Percentiles rank a stretch among this genome's conserved stretches.
These are phyloP conservation scores for Fraxinus sp. DNA, from an alignment of 305 asterid species.

Conservation along the genomic window DNA sequence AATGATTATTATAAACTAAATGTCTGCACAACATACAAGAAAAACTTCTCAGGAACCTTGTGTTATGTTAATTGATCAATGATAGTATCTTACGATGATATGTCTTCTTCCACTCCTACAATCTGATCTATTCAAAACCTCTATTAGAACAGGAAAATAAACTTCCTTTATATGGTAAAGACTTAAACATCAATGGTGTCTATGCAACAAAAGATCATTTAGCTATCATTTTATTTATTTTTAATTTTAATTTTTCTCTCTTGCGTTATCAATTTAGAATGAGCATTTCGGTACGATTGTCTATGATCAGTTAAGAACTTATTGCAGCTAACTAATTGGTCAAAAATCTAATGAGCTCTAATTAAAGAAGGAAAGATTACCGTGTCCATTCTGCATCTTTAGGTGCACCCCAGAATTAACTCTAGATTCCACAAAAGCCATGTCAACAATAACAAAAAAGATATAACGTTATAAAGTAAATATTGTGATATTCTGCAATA, in stretches of 20 bases:
- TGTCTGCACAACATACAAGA: slow-evolving; percentile 34
- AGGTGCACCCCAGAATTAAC: not conserved
- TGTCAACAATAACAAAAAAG: slow-evolving; percentile 17
- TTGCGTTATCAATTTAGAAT: not conserved
- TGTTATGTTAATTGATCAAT: not conserved
- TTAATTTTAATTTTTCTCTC: not conserved
- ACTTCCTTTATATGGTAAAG: not conserved
- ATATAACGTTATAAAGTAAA: not conserved
- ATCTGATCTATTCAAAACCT: not conserved
- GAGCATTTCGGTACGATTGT: not conserved
- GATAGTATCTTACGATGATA: not conserved
- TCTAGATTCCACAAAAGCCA: not conserved
- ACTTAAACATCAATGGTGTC: not conserved
- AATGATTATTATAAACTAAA: slow-evolving; percentile 13
- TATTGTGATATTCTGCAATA: slow-evolving; percentile 8
- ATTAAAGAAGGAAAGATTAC: slow-evolving; percentile 7
- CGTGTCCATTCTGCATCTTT: not conserved
- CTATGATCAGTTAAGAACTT: slow-evolving; percentile 5
- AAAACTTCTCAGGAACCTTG: slow-evolving; percentile 17
- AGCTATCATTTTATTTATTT: not conserved
- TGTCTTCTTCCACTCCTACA: not conserved
- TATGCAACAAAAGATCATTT: not conserved
- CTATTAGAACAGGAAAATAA: not conserved
- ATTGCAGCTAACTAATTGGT: slow-evolving; percentile 11
- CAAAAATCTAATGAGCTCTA: not conserved